Percentiles rank a stretch among this genome's conserved stretches.
Evolutionary conservation across 805 yeast genomes (phyloP).

Genomic region (Hanseniaspora thailandica): DNA sequence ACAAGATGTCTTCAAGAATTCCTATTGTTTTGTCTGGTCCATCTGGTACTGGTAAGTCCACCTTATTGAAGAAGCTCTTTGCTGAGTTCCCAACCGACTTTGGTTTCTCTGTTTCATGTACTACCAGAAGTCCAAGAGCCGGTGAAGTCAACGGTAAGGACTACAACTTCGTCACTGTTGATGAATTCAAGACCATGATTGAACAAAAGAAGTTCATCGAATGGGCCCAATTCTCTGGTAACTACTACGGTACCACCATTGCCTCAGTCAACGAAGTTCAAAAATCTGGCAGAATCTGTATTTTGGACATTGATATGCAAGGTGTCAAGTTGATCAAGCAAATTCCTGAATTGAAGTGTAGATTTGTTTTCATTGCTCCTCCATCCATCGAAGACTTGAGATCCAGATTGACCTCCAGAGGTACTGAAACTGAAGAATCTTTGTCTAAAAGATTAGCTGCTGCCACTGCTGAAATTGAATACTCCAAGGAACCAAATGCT

Average conservation of each 20-base stretch:
- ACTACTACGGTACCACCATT: constrained; percentile 89
- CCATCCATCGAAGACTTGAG: constrained; percentile 75
- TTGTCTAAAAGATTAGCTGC: constrained; percentile 73
- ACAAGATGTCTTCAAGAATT: constrained; percentile 33
- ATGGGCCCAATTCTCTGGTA: constrained; percentile 97
- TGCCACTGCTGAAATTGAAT: constrained; percentile 81
- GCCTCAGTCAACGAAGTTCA: constrained; percentile 60
- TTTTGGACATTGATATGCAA: constrained; percentile 97
- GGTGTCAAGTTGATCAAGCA: constrained; percentile 85
- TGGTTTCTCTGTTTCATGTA: constrained; percentile 82
- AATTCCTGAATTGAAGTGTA: constrained; percentile 65
- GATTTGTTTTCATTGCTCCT: constrained; percentile 80
- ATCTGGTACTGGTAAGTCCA: constrained; percentile 90
- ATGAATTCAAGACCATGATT: constrained; percentile 65
- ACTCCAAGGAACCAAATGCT: constrained; percentile 69
- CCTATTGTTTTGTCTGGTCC: constrained; percentile 97
- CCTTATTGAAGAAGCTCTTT: constrained; percentile 76
- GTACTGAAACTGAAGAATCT: constrained; percentile 86
- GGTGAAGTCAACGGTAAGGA: constrained; percentile 87
- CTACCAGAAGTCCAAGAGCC: constrained; percentile 82
- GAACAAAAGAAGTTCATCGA: constrained; percentile 72
- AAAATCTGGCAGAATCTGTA: constrained; percentile 59
- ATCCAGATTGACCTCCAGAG: constrained; percentile 71
- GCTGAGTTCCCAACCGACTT: constrained; percentile 81
- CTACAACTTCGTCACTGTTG: constrained; percentile 75